These are phyloP conservation scores for Ceriops decandra DNA, from an alignment of 345 rosid genomes.

Conservation along the genomic window DNA sequence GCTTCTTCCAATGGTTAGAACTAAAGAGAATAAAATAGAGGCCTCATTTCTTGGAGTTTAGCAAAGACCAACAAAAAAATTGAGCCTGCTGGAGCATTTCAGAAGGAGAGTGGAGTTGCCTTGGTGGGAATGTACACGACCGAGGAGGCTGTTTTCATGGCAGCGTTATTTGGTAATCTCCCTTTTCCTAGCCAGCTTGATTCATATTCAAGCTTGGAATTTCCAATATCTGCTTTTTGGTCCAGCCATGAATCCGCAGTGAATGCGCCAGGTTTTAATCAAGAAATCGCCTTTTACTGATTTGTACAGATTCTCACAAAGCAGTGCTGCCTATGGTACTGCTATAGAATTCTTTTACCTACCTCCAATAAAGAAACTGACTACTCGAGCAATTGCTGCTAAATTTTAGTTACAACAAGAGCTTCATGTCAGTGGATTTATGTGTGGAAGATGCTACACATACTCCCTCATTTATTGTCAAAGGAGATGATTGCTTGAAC, in stretches of 20 bases:
- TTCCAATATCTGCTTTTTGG: slow-evolving; percentile 29
- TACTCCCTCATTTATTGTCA: slow-evolving; percentile 39
- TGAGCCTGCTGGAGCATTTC: slow-evolving; percentile 40
- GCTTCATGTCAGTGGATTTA: slow-evolving; percentile 37
- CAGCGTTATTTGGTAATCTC: slow-evolving; percentile 47
- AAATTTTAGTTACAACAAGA: slow-evolving; percentile 24
- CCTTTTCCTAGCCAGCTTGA: slow-evolving; percentile 18
- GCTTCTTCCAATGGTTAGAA: not conserved
- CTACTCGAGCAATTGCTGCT: slow-evolving; percentile 30
- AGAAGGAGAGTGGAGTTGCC: slow-evolving; percentile 57
- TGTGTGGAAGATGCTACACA: slow-evolving; percentile 36
- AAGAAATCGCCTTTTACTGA: slow-evolving; percentile 17
- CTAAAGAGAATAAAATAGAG: not conserved
- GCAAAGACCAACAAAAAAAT: slow-evolving; percentile 9
- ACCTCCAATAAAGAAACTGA: slow-evolving; percentile 28
- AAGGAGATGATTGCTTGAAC: slow-evolving; percentile 30
- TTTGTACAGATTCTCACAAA: slow-evolving; percentile 30
- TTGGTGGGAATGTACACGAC: slow-evolving; percentile 45
- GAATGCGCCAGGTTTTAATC: slow-evolving; percentile 15
- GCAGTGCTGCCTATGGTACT: slow-evolving; percentile 30
- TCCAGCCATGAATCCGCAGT: slow-evolving; percentile 33
- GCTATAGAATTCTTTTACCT: slow-evolving; percentile 24
- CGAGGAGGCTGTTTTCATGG: slow-evolving; percentile 74
- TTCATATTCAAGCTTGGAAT: slow-evolving; percentile 17
- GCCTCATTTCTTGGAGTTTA: not conserved